Percentiles rank a stretch among this genome's conserved stretches.
Evolutionary conservation across 768 basidiomycete genomes (phyloP).

Genomic region (Sutorius australiensis): DNA sequence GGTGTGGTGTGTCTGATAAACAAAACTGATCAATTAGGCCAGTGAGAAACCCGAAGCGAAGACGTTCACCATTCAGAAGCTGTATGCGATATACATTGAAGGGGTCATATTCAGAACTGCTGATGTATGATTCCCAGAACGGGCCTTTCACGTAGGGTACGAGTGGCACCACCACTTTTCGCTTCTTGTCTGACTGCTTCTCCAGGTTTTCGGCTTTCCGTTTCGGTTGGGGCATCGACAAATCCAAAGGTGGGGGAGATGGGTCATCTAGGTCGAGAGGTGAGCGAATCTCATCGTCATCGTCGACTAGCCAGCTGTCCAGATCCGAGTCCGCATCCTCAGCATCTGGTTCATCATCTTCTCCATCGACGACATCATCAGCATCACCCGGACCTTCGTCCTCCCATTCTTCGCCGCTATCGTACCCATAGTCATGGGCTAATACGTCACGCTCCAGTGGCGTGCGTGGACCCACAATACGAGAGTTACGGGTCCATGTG

Average conservation of each 20-base stretch:
- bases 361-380: conserved; percentile 65
- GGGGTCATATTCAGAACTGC: conserved; percentile 62
- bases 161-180: conserved; percentile 73
- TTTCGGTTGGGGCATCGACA: conserved; percentile 47
- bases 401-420: conserved; percentile 97
- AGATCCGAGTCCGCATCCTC: conserved; percentile 45
- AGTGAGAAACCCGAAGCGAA: neutral
- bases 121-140: conserved; percentile 69
- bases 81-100: conserved; percentile 76
- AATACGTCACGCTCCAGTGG: conserved; percentile 79
- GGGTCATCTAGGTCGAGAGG: conserved; percentile 39
- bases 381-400: conserved; percentile 75
- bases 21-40: conserved; percentile 1
- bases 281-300: conserved; percentile 66
- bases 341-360: conserved; percentile 65
- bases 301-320: conserved; percentile 44
- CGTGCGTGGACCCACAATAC: conserved; percentile 72
- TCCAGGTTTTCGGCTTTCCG: conserved; percentile 56
- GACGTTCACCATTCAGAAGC: conserved; percentile 74
- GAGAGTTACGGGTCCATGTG: conserved; percentile 86
- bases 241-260: conserved; percentile 30
- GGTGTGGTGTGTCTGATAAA: conserved; percentile 60
- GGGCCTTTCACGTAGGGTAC: conserved; percentile 83
- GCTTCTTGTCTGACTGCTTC: conserved; percentile 57
- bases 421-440: conserved; percentile 83